Evolutionary conservation across 2,329 filamentous ascomycete genomes (phyloP), one percentile per base, ranked within the genome.

Genomic region (Trichophyton verrucosum): DNA sequence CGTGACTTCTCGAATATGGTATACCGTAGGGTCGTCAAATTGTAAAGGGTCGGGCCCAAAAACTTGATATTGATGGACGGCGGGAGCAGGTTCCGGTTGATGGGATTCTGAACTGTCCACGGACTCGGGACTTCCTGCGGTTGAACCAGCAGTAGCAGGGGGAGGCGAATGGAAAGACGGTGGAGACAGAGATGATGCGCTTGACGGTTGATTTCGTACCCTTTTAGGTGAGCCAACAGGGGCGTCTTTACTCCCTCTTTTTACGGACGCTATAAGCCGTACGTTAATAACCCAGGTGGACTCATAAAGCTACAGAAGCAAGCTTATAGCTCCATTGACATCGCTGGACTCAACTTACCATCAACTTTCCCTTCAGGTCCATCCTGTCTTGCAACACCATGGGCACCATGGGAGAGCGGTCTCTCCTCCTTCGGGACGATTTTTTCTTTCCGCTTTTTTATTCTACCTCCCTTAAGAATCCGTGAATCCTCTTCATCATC

Each of bases 1-100:
- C 0, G 82, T 81, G 24, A 91, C 80, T 0, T 86, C 80, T 61
- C 86, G 86, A 64, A 99, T 96, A 71, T 99, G 88, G 77, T 99
- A 99, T 57, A 96, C 82, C 40, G 92, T 96, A 1, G 91, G 91
- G 70, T 99, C 94, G 66, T 85, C 80, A 68, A 92, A 96, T n/a
- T 86, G 90, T 27, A 90, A 88, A 0, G 92, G 92, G 70, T 97
- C 91, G 44, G 92, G 86, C 62, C 92, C 92, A 72, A 96, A 97
- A 0, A 90, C 91, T 74, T 95, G 89, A 69, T 86, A 86, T 62
- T 91, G 87, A 4, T 83, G 81, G 24, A 86, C 75, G 5, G 82
- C 78, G n/a, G 83, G 81, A 1, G 82, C 81, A 4, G 82, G 82
- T 57, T 78, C 77, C 13, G 81, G 81, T 70, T 83, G 84, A 72